Evolutionary conservation across 306 rosid species (phyloP).

Genomic region (Comarum palustre): DNA sequence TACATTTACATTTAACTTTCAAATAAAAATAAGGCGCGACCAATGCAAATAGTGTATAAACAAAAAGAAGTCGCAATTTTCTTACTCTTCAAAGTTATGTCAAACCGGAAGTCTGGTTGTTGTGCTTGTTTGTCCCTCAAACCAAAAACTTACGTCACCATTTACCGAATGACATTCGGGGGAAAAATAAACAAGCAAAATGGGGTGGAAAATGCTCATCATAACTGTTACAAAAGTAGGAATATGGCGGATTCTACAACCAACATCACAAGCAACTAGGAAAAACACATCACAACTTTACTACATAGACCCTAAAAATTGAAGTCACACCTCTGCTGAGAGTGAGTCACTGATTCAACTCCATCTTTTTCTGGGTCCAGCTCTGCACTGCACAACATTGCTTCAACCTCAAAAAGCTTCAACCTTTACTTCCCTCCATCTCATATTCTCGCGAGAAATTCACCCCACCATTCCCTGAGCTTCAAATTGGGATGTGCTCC

Average conservation of each 20-base stretch:
- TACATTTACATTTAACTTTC: too few relatives aligned
- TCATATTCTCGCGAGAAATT: background rate
- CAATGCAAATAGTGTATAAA: too few relatives aligned
- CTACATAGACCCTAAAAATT: conserved; percentile 20
- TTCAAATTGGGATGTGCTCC: conserved; percentile 47
- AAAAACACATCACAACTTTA: conserved; percentile 28
- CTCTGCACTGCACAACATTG: background rate
- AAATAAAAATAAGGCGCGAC: too few relatives aligned
- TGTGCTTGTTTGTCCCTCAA: too few relatives aligned
- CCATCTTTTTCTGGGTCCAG: conserved; percentile 11
- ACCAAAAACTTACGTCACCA: too few relatives aligned
- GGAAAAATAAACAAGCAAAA: too few relatives aligned
- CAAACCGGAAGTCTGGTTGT: too few relatives aligned
- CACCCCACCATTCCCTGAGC: background rate
- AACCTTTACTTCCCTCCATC: background rate
- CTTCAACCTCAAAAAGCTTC: conserved; percentile 17
- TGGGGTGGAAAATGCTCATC: background rate
- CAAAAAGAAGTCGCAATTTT: too few relatives aligned
- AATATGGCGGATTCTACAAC: conserved; percentile 26
- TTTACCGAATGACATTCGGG: rapidly evolving
- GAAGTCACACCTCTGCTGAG: conserved; percentile 4
- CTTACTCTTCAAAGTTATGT: too few relatives aligned
- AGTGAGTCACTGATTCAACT: conserved; percentile 2
- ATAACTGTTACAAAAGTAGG: background rate
- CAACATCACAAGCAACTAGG: conserved; percentile 52